phyloP scores from a whole-genome alignment of 768 basidiomycete genomes.

The Mycena metata region DNA sequence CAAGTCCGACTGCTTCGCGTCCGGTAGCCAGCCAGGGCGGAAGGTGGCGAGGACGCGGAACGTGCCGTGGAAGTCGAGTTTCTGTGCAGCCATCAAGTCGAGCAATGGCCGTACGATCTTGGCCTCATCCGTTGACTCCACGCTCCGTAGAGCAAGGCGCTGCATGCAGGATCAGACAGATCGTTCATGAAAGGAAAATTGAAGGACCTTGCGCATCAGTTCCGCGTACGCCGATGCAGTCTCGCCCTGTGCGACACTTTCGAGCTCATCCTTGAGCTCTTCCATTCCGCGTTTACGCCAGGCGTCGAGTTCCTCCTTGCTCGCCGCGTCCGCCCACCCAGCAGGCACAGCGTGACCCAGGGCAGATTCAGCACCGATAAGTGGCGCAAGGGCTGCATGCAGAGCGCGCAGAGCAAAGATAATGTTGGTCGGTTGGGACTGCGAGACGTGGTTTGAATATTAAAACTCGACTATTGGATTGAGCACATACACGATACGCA shows the following conservation, averaged over 20 bases:
- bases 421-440: constrained; percentile 86
- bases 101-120: constrained; percentile 76
- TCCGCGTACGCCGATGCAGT: constrained; percentile 74
- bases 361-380: constrained; percentile 87
- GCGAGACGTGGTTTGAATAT: constrained; percentile 15
- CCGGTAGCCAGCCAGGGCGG: constrained; percentile 55
- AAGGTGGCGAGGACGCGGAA: constrained; percentile 83
- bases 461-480: not conserved
- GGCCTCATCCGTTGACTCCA: constrained; percentile 69
- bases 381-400: constrained; percentile 81
- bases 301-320: constrained; percentile 66
- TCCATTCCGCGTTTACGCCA: constrained; percentile 74
- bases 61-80: constrained; percentile 90
- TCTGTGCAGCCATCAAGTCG: constrained; percentile 77
- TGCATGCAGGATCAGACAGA: constrained; percentile 41
- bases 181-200: not conserved
- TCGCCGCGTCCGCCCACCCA: constrained; percentile 75
- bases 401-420: constrained; percentile 85
- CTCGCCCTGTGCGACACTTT: constrained; percentile 68
- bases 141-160: constrained; percentile 83
- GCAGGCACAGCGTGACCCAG: constrained; percentile 62
- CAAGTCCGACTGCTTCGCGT: constrained; percentile 21
- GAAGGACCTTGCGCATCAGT: constrained; percentile 76
- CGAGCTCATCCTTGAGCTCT: constrained; percentile 69
- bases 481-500: constrained; percentile 65